Percentiles rank a stretch among this genome's conserved stretches.
Conservation (phyloP, 176 grass and related monocot genomes). For the Themeda triandra region DNA sequence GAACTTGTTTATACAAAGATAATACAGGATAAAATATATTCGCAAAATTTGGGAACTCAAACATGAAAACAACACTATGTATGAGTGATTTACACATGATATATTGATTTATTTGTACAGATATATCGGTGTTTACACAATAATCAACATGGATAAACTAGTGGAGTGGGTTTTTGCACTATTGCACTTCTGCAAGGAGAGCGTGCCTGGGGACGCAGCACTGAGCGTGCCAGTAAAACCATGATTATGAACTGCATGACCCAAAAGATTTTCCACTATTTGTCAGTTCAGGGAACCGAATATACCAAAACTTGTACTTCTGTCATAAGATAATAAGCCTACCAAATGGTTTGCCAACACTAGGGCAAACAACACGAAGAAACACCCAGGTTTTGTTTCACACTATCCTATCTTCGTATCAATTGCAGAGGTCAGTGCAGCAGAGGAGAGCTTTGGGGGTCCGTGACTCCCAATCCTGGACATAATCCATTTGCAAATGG, state of each 20-base stretch:
- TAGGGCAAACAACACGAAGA: not conserved
- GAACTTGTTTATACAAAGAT: not conserved
- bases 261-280: not conserved
- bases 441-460: not conserved
- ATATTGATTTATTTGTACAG: conserved; percentile 9
- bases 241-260: conserved; percentile 11
- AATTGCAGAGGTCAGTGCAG: not conserved
- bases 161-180: not conserved
- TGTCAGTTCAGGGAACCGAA: conserved; percentile 24
- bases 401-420: conserved; percentile 4
- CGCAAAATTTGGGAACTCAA: not conserved
- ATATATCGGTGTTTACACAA: not conserved
- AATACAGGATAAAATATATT: not conserved
- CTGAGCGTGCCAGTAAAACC: not conserved
- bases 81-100: not conserved
- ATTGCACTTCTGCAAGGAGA: conserved; percentile 8
- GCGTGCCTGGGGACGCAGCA: not conserved
- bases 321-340: conserved; percentile 5
- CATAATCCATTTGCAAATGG: conserved; percentile 10
- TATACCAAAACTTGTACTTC: not conserved
- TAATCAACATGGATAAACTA: not conserved
- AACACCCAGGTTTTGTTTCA: not conserved
- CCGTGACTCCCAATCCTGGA: not conserved
- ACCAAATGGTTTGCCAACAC: not conserved
- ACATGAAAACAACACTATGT: not conserved